phyloP scores from a whole-genome alignment of 2,329 filamentous ascomycete genomes.

The Ceratocystis variospora region DNA sequence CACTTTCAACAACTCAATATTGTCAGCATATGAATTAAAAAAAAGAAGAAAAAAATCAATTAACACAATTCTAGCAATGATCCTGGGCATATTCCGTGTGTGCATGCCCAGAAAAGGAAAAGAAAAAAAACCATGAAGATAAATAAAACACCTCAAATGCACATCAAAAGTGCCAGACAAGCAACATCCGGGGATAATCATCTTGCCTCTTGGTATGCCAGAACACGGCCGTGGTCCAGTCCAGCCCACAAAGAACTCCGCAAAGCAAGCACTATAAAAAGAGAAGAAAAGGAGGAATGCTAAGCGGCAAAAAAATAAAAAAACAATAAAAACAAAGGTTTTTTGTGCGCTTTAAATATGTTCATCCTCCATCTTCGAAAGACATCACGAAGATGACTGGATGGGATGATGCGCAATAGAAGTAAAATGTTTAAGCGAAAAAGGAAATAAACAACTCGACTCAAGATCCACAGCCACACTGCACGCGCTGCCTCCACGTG shows the following conservation, averaged over 20 bases:
- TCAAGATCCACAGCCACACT: not conserved
- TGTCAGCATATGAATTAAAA: not conserved
- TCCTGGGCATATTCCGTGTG: not conserved
- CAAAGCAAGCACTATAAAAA: not conserved
- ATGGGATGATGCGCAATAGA: not conserved
- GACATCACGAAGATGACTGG: slow-evolving; percentile 3
- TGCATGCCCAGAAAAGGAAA: not conserved
- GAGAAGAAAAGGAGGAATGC: not conserved
- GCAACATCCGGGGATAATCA: too few species aligned
- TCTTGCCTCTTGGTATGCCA: too few species aligned
- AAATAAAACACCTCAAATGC: not conserved
- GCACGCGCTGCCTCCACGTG: not conserved
- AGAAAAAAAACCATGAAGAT: not conserved
- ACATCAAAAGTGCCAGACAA: too few species aligned
- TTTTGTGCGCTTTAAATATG: not conserved
- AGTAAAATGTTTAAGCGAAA: not conserved
- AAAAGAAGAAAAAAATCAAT: not conserved
- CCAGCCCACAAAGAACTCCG: too few species aligned
- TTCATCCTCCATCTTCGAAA: slow-evolving; percentile 1
- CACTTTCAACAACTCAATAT: not conserved
- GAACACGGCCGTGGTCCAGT: too few species aligned
- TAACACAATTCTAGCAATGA: not conserved
- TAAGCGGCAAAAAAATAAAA: not conserved
- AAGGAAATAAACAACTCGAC: not conserved
- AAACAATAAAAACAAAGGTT: not conserved